These are phyloP conservation scores for Misopates orontium DNA, from an alignment of 257 asterid species.

Conservation along the genomic window DNA sequence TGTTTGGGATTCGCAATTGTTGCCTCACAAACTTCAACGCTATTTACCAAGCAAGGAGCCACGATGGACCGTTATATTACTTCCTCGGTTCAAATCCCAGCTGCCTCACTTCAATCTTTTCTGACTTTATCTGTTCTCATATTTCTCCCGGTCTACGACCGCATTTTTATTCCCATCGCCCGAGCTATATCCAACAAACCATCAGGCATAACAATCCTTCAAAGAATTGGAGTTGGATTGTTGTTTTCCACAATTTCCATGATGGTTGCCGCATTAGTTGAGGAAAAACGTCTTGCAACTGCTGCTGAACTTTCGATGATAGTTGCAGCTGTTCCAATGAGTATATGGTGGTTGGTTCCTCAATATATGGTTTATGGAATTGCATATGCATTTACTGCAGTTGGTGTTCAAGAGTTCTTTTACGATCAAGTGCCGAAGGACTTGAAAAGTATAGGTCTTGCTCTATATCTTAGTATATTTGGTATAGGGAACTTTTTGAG, in stretches of 20 bases:
- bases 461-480: slow-evolving; percentile 40
- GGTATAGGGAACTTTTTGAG: slow-evolving; percentile 54
- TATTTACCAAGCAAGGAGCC: slow-evolving; percentile 41
- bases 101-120: slow-evolving; percentile 39
- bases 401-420: slow-evolving; percentile 60
- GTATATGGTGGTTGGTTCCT: slow-evolving; percentile 65
- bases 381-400: slow-evolving; percentile 34
- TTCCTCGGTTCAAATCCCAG: slow-evolving; percentile 32
- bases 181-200: slow-evolving; percentile 35
- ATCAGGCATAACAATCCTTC: slow-evolving; percentile 47
- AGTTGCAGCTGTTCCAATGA: too few relatives aligned
- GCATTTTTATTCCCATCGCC: slow-evolving; percentile 38
- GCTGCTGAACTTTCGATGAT: too few relatives aligned
- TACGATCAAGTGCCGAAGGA: slow-evolving; percentile 50
- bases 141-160: slow-evolving; percentile 42
- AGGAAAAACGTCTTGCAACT: slow-evolving; percentile 36
- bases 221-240: slow-evolving; percentile 43
- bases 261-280: slow-evolving; percentile 43
- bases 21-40: slow-evolving; percentile 32
- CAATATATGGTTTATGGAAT: slow-evolving; percentile 48
- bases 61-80: slow-evolving; percentile 37
- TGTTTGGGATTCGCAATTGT: slow-evolving; percentile 35
- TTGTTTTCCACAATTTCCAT: slow-evolving; percentile 30
- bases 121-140: slow-evolving; percentile 27
- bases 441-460: slow-evolving; percentile 46